phyloP scores from a whole-genome alignment of 148 eudicot genomes.

The Camellia lanceoleosa region DNA sequence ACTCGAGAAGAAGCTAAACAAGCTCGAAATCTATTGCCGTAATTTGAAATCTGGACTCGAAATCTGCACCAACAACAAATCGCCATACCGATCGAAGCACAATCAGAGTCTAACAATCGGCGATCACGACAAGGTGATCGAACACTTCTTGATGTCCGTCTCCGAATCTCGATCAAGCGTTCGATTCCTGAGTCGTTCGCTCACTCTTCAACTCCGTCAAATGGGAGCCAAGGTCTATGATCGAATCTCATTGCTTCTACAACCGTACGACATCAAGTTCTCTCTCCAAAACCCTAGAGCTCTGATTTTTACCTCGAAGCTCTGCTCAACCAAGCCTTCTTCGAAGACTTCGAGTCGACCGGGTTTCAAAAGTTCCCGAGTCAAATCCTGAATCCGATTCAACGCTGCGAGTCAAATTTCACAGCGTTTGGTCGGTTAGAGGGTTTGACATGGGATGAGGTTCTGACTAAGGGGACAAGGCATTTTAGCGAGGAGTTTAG shows the following conservation, averaged over 20 bases:
- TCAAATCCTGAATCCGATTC: constrained; percentile 64
- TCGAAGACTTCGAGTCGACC: constrained; percentile 64
- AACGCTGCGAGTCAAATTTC: constrained; percentile 54
- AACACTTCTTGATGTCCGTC: constrained; percentile 54
- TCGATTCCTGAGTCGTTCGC: constrained; percentile 51
- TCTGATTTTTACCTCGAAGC: constrained; percentile 64
- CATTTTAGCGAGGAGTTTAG: constrained; percentile 92
- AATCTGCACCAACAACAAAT: constrained; percentile 23
- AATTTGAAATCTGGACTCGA: constrained; percentile 67
- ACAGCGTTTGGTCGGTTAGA: constrained; percentile 32
- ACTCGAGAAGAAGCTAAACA: constrained; percentile 75
- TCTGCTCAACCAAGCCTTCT: constrained; percentile 52
- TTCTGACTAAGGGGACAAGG: constrained; percentile 70
- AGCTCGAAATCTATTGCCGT: constrained; percentile 67
- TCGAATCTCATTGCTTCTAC: constrained; percentile 39
- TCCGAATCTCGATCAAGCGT: constrained; percentile 65
- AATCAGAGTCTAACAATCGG: constrained; percentile 17
- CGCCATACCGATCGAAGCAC: background rate
- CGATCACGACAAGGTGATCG: constrained; percentile 46
- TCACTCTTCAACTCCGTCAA: constrained; percentile 58
- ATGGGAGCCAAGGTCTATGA: constrained; percentile 62
- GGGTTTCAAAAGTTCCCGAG: constrained; percentile 42
- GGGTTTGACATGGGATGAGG: constrained; percentile 80
- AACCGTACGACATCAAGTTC: constrained; percentile 60
- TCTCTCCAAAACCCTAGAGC: constrained; percentile 54